These are phyloP conservation scores for Flammula alnicola DNA, from an alignment of 1,284 basidiomycete genomes.

Conservation along the genomic window DNA sequence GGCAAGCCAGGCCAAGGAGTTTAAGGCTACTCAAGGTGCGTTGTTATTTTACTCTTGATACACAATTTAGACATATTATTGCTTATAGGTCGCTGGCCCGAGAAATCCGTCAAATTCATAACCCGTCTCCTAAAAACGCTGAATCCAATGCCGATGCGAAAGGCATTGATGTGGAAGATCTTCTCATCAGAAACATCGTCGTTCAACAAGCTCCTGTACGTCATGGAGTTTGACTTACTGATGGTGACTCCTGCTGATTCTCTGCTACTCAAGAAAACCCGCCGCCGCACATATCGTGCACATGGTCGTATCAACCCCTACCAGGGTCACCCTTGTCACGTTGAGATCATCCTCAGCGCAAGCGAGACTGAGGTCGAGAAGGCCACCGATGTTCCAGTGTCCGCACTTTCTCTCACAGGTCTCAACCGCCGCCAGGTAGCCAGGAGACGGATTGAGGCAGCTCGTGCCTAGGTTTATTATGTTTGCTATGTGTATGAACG, in stretches of 20 bases:
- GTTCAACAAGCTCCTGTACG: slow-evolving; percentile 97
- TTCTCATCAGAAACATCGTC: slow-evolving; percentile 95
- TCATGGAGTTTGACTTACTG: slow-evolving; percentile 21
- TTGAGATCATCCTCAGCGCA: slow-evolving; percentile 90
- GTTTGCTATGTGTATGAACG: slow-evolving; percentile 10
- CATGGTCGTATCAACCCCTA: slow-evolving; percentile 50
- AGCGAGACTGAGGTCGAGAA: slow-evolving; percentile 86
- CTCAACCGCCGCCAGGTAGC: slow-evolving; percentile 84
- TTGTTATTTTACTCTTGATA: slow-evolving; percentile 23
- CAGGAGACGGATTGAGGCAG: slow-evolving; percentile 82
- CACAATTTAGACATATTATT: slow-evolving; percentile 12
- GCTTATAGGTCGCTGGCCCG: slow-evolving; percentile 95
- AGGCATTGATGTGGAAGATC: slow-evolving; percentile 91
- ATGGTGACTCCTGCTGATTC: not conserved
- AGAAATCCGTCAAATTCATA: slow-evolving; percentile 98
- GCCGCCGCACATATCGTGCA: slow-evolving; percentile 99
- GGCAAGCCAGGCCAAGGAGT: slow-evolving; percentile 96
- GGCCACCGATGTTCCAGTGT: slow-evolving; percentile 79
- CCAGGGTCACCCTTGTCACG: slow-evolving; percentile 64
- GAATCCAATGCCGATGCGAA: slow-evolving; percentile 99
- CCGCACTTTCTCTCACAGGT: slow-evolving; percentile 54
- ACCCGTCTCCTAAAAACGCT: slow-evolving; percentile 97
- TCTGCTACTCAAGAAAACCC: slow-evolving; percentile 80
- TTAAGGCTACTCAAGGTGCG: slow-evolving; percentile 94
- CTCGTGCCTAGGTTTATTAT: slow-evolving; percentile 47